phyloP scores from a whole-genome alignment of 805 yeast genomes.

The Vanderwaltozyma yarrowii region DNA sequence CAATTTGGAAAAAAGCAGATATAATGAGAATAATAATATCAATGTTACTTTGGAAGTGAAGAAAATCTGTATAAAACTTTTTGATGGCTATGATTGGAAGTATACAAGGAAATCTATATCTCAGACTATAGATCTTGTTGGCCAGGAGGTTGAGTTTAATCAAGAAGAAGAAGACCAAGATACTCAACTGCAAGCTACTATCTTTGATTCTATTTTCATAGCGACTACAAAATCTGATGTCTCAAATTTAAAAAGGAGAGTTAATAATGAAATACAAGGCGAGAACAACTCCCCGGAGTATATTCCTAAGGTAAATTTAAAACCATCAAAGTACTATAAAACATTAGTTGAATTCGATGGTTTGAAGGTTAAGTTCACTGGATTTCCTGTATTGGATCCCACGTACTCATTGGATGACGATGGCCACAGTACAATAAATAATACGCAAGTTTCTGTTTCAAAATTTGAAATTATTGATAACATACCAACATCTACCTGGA shows the following conservation, averaged over 20 bases:
- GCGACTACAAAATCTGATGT: slow-evolving; percentile 43
- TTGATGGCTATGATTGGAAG: slow-evolving; percentile 92
- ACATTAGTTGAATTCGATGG: slow-evolving; percentile 44
- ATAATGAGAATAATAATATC: neutral
- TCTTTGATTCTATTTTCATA: slow-evolving; percentile 70
- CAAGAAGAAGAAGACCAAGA: slow-evolving; percentile 4
- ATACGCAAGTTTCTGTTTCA: slow-evolving; percentile 38
- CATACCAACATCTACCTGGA: slow-evolving; percentile 85
- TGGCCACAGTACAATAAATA: slow-evolving; percentile 4
- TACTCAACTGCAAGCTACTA: slow-evolving; percentile 9
- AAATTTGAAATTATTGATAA: slow-evolving; percentile 62
- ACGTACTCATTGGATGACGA: neutral
- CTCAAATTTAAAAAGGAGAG: slow-evolving; percentile 36
- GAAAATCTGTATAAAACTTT: slow-evolving; percentile 39
- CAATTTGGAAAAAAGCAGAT: neutral
- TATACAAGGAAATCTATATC: slow-evolving; percentile 59
- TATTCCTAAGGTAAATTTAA: slow-evolving; percentile 43
- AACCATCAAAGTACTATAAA: slow-evolving; percentile 55
- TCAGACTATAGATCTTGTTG: slow-evolving; percentile 55
- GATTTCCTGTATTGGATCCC: slow-evolving; percentile 16
- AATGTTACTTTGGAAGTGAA: slow-evolving; percentile 22
- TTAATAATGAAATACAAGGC: slow-evolving; percentile 43
- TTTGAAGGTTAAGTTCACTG: slow-evolving; percentile 37
- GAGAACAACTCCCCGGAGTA: slow-evolving; percentile 16
- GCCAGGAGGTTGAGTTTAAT: slow-evolving; percentile 28